These are phyloP conservation scores for Aspergillus egyptiacus DNA, from an alignment of 495 filamentous ascomycete species.

Conservation along the genomic window DNA sequence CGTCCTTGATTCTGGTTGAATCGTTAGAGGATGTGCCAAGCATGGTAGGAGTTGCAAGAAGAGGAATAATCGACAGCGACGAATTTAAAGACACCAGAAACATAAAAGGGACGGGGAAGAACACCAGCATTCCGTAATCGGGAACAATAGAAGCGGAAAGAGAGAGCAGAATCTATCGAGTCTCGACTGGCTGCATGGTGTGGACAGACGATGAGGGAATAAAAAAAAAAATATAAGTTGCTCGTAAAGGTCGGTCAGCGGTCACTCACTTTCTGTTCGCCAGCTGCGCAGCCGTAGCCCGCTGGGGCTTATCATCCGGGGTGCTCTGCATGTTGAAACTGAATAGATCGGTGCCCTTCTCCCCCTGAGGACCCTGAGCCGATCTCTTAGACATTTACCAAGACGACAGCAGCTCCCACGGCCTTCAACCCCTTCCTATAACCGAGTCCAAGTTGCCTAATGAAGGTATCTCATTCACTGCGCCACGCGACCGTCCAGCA, in stretches of 20 bases:
- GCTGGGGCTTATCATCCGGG: conserved; percentile 42
- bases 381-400: conserved; percentile 36
- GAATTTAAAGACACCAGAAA: neutral
- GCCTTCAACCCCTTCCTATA: conserved; percentile 16
- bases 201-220: neutral
- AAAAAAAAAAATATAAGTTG: too few species aligned
- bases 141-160: conserved; percentile 4
- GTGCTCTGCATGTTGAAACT: conserved; percentile 37
- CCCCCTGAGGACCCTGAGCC: conserved; percentile 33
- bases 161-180: neutral
- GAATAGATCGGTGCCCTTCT: conserved; percentile 25
- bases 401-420: conserved; percentile 1
- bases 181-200: neutral
- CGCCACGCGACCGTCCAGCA: neutral
- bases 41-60: conserved; percentile 1
- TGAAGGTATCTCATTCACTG: conserved; percentile 14
- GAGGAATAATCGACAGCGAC: conserved; percentile 1
- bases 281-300: conserved; percentile 48
- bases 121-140: too few species aligned
- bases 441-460: conserved; percentile 3
- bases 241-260: conserved; percentile 19
- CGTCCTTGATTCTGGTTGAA: conserved; percentile 31
- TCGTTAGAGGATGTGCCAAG: conserved; percentile 12
- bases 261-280: conserved; percentile 48
- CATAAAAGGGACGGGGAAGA: too few species aligned